A percentile compares a stretch with the other conserved stretches of the same genome.
These are phyloP conservation scores for Mycosphaerella sp. DNA, from an alignment of 2,329 filamentous ascomycete genomes.

Conservation along the genomic window DNA sequence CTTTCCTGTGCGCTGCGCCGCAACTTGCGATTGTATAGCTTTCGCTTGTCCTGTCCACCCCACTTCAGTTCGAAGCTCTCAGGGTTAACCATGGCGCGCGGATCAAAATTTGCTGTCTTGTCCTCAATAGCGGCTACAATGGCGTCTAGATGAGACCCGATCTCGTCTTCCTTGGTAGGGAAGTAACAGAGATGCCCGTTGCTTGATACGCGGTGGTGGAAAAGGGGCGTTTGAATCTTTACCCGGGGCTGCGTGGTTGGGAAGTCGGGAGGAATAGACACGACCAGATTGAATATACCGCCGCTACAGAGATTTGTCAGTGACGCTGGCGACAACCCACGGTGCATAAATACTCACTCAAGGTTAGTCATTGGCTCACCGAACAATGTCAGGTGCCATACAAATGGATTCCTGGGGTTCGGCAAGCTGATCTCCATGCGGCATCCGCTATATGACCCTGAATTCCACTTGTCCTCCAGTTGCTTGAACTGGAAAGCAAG, in stretches of 20 bases:
- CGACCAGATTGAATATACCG: conserved; percentile 74
- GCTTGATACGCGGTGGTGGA: conserved; percentile 75
- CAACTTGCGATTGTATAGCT: conserved; percentile 74
- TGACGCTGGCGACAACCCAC: neutral
- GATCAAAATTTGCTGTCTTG: conserved; percentile 81
- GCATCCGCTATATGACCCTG: conserved; percentile 51
- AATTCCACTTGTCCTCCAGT: conserved; percentile 67
- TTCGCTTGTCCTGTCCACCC: conserved; percentile 72
- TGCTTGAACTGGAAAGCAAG: conserved; percentile 81
- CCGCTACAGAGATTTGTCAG: conserved; percentile 40
- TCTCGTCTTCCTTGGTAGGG: conserved; percentile 64
- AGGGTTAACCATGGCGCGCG: conserved; percentile 75
- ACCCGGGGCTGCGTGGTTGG: conserved; percentile 84
- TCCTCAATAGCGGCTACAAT: conserved; percentile 82
- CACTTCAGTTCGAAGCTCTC: conserved; percentile 84
- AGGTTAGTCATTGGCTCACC: conserved; percentile 88
- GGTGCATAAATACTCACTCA: conserved; percentile 44
- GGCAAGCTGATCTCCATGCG: conserved; percentile 72
- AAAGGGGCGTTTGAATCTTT: conserved; percentile 71
- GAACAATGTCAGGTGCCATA: conserved; percentile 85
- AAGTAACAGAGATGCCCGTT: conserved; percentile 82
- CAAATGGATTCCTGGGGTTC: conserved; percentile 70
- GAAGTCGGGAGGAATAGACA: conserved; percentile 76
- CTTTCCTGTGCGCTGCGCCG: conserved; percentile 65
- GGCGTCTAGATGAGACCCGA: conserved; percentile 74